These are phyloP conservation scores for Wickerhamiella sergipiensis DNA, from an alignment of 805 yeast genomes.

Conservation along the genomic window DNA sequence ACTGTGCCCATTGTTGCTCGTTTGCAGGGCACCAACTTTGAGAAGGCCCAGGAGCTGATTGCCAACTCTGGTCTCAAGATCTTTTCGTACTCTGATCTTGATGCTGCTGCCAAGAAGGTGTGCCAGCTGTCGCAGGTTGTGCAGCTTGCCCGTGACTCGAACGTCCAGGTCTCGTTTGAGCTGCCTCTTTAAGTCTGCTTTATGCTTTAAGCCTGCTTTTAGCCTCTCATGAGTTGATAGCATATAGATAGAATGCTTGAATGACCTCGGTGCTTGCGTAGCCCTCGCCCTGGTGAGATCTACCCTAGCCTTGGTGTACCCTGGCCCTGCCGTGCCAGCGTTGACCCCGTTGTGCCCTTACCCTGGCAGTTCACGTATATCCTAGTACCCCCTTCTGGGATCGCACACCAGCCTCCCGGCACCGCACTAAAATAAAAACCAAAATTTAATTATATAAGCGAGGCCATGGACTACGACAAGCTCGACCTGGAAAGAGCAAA, in stretches of 20 bases:
- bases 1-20: constrained; percentile 93
- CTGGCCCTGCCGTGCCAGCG: too few relatives aligned
- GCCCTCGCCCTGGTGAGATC: too few relatives aligned
- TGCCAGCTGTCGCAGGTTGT: constrained; percentile 54
- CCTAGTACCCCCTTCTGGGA: too few relatives aligned
- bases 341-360: too few relatives aligned
- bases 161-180: constrained; percentile 37
- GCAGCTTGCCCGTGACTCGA: constrained; percentile 34
- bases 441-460: too few relatives aligned
- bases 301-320: too few relatives aligned
- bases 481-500: constrained; percentile 16
- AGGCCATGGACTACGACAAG: constrained; percentile 5
- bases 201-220: constrained; percentile 22
- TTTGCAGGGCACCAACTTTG: constrained; percentile 95
- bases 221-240: constrained; percentile 1
- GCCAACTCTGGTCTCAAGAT: constrained; percentile 83
- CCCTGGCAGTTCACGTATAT: too few relatives aligned
- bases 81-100: constrained; percentile 81
- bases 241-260: neutral
- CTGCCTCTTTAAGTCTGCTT: constrained; percentile 28
- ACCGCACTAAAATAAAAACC: too few relatives aligned
- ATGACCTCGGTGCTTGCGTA: too few relatives aligned
- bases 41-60: constrained; percentile 76
- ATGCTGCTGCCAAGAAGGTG: constrained; percentile 93
- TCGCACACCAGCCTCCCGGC: too few relatives aligned